Conservation (phyloP, 2,329 filamentous ascomycete genomes). For the Sarocladiaceae sp. region DNA sequence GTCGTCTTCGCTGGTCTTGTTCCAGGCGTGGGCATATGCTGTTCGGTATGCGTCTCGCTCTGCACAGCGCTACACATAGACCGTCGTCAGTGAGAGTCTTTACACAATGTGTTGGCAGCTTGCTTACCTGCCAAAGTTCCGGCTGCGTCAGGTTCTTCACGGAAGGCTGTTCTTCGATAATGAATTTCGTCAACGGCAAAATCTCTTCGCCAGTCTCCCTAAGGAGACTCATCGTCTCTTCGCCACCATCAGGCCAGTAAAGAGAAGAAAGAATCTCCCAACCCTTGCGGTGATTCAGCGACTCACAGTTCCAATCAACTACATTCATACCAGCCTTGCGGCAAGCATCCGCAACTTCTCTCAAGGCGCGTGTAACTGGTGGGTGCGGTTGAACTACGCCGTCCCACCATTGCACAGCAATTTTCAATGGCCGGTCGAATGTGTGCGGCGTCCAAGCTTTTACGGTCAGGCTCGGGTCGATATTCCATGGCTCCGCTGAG, state of each 20-base stretch:
- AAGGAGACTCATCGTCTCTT: slow-evolving; percentile 46
- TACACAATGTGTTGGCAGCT: too few relatives aligned
- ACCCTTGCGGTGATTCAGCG: slow-evolving; percentile 47
- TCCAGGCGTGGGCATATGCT: slow-evolving; percentile 33
- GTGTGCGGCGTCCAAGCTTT: slow-evolving; percentile 30
- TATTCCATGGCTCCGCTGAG: slow-evolving; percentile 26
- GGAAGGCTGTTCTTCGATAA: slow-evolving; percentile 49
- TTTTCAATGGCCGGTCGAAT: slow-evolving; percentile 43
- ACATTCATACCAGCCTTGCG: slow-evolving; percentile 46
- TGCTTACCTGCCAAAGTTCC: slow-evolving; percentile 33
- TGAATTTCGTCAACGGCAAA: slow-evolving; percentile 54
- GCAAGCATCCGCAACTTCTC: slow-evolving; percentile 48
- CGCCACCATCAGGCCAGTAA: slow-evolving; percentile 58
- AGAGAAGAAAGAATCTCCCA: slow-evolving; percentile 39
- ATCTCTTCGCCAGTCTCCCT: slow-evolving; percentile 52
- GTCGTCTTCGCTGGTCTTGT: slow-evolving; percentile 24
- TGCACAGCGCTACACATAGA: slow-evolving; percentile 25
- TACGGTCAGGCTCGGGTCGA: slow-evolving; percentile 26
- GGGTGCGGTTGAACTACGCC: slow-evolving; percentile 57
- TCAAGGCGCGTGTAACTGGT: slow-evolving; percentile 52
- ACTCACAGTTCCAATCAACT: slow-evolving; percentile 46
- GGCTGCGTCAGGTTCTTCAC: slow-evolving; percentile 34
- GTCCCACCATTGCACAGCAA: slow-evolving; percentile 59
- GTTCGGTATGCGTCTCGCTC: slow-evolving; percentile 35
- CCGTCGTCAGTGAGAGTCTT: neutral